phyloP scores from a whole-genome alignment of 2,329 filamentous ascomycete genomes.

The Claviceps maximensis region DNA sequence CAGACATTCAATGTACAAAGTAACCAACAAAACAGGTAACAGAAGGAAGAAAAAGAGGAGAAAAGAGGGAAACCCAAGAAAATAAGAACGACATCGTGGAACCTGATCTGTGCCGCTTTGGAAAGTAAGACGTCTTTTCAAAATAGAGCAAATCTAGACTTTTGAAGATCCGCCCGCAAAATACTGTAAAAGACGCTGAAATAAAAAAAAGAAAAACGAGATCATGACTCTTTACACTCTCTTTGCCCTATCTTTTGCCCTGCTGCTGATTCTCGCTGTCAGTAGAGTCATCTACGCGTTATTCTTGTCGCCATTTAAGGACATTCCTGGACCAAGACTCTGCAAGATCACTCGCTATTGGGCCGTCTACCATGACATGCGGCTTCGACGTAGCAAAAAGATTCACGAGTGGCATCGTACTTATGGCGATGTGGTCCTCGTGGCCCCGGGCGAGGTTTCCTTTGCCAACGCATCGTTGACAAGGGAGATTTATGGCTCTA shows the following conservation, averaged over 20 bases:
- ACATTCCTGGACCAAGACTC: slow-evolving; percentile 2
- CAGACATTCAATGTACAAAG: too few species aligned
- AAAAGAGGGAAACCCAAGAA: too few species aligned
- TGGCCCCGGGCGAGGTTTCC: slow-evolving; percentile 5
- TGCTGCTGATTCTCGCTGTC: neutral
- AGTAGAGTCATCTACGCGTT: slow-evolving; percentile 2
- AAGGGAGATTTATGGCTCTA: slow-evolving; percentile 4
- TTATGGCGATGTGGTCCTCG: slow-evolving; percentile 3
- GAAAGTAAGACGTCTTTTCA: too few species aligned
- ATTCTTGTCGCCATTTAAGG: slow-evolving; percentile 1
- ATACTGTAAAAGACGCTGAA: too few species aligned
- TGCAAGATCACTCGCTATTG: slow-evolving; percentile 5
- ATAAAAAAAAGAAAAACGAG: too few species aligned
- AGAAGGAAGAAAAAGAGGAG: too few species aligned
- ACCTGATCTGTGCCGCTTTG: too few species aligned
- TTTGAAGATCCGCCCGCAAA: too few species aligned
- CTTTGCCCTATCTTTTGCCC: neutral
- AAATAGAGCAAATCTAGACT: too few species aligned
- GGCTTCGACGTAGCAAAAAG: slow-evolving; percentile 1
- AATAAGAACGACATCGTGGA: too few species aligned
- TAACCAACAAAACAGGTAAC: too few species aligned
- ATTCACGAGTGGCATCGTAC: slow-evolving; percentile 3
- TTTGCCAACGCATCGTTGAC: slow-evolving; percentile 2
- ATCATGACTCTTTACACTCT: neutral
- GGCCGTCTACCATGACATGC: slow-evolving; percentile 2